These are phyloP conservation scores for Zizania palustris DNA, from an alignment of 202 grass and related monocot species.

Conservation along the genomic window DNA sequence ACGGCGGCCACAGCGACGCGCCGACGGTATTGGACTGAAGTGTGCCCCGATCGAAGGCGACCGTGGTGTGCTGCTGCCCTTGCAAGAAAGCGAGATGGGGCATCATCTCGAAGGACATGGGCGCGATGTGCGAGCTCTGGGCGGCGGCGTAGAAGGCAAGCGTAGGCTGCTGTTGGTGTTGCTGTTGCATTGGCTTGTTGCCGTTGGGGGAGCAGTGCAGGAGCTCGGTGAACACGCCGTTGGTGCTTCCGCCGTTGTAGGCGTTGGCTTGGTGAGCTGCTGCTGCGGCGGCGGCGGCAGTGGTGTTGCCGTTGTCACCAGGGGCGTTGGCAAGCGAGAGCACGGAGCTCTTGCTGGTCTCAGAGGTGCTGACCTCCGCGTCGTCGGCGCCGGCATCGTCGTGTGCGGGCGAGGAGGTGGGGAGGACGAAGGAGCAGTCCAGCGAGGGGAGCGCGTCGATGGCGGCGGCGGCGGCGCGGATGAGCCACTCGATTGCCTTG, in stretches of 20 bases:
- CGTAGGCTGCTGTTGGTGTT: conserved; percentile 27
- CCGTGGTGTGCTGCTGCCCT: conserved; percentile 34
- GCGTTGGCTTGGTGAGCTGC: conserved; percentile 32
- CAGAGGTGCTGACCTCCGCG: conserved; percentile 56
- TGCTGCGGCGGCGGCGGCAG: neutral
- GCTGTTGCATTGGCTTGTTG: neutral
- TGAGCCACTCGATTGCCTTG: conserved; percentile 85
- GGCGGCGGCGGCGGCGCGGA: conserved; percentile 53
- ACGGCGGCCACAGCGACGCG: conserved; percentile 36
- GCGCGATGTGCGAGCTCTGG: conserved; percentile 31
- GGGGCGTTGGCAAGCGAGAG: conserved; percentile 62
- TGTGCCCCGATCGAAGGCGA: conserved; percentile 51
- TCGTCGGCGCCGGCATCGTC: conserved; percentile 28
- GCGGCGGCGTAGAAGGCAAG: conserved; percentile 48
- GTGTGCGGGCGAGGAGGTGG: neutral
- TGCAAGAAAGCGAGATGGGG: conserved; percentile 48
- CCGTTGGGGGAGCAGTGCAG: conserved; percentile 47
- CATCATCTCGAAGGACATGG: conserved; percentile 47
- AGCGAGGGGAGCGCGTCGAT: conserved; percentile 70
- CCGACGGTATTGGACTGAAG: conserved; percentile 60
- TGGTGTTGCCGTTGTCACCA: conserved; percentile 19
- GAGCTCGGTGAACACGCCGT: conserved; percentile 49
- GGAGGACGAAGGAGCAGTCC: conserved; percentile 49
- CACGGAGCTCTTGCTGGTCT: conserved; percentile 64
- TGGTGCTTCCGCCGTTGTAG: conserved; percentile 20